phyloP scores from a whole-genome alignment of 441 rosid genomes.

The Raphanus hybrid region DNA sequence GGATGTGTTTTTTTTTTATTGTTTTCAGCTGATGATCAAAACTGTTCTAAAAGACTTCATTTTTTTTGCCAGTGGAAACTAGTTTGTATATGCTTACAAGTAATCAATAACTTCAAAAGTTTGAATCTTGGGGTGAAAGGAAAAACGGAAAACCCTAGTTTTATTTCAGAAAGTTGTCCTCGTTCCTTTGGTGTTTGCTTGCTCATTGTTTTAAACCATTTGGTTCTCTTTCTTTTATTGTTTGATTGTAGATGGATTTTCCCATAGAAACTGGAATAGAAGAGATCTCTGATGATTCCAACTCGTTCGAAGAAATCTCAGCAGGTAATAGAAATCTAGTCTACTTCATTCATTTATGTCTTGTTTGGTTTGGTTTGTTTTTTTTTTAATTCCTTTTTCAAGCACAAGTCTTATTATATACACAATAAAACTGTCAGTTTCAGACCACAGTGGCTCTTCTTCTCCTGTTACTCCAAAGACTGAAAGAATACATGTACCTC shows the following conservation, averaged over 20 bases:
- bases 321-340: conserved; percentile 37
- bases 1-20: too few species aligned
- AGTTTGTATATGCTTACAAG: not conserved
- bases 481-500: conserved; percentile 42
- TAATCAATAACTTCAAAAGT: not conserved
- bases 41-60: conserved; percentile 7
- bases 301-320: conserved; percentile 42
- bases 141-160: not conserved
- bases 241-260: conserved; percentile 36
- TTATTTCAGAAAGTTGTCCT: not conserved
- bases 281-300: conserved; percentile 34
- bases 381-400: not conserved
- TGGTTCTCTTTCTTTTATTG: not conserved
- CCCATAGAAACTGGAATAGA: conserved; percentile 30
- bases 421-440: conserved; percentile 34
- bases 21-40: too few species aligned
- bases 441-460: conserved; percentile 48
- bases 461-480: conserved; percentile 52
- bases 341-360: not conserved
- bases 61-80: not conserved
- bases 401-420: conserved; percentile 2
- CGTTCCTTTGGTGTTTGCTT: not conserved
- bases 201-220: conserved; percentile 1
- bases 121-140: not conserved
- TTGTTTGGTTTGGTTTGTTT: conserved; percentile 7